These are phyloP conservation scores for Tritrichomonas foetus DNA, from an alignment of 208 protist species.

Conservation along the genomic window DNA sequence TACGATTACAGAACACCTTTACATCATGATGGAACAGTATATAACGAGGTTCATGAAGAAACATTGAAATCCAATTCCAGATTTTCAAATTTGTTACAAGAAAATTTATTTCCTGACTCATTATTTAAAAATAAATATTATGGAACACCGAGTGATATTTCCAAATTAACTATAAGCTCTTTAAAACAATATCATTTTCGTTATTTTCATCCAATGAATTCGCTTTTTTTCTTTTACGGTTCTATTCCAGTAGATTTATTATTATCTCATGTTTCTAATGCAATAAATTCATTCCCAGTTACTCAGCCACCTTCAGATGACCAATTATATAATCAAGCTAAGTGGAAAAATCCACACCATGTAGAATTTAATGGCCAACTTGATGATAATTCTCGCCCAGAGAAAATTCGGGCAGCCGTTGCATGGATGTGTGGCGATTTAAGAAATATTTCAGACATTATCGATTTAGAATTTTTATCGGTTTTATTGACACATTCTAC, in stretches of 20 bases:
- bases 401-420: not conserved
- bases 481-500: not conserved
- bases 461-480: not conserved
- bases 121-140: constrained; percentile 48
- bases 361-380: not conserved
- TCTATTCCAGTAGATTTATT: not conserved
- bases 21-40: constrained; percentile 54
- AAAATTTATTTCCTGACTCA: constrained; percentile 50
- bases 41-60: constrained; percentile 60
- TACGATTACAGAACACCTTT: constrained; percentile 23
- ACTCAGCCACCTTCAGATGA: not conserved
- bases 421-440: constrained; percentile 7
- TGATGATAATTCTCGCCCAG: not conserved
- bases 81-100: not conserved
- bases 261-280: not conserved
- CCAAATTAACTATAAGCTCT: constrained; percentile 44
- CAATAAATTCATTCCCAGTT: not conserved
- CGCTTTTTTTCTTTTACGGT: constrained; percentile 42
- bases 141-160: constrained; percentile 48
- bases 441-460: not conserved
- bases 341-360: not conserved
- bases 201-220: constrained; percentile 56
- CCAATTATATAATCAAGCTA: not conserved
- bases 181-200: constrained; percentile 52
- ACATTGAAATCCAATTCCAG: constrained; percentile 30